Evolutionary conservation across 2,329 filamentous ascomycete species (phyloP), one percentile per base, ranked within the genome.

Genomic region (Fusarium pseudoanthophilum): DNA sequence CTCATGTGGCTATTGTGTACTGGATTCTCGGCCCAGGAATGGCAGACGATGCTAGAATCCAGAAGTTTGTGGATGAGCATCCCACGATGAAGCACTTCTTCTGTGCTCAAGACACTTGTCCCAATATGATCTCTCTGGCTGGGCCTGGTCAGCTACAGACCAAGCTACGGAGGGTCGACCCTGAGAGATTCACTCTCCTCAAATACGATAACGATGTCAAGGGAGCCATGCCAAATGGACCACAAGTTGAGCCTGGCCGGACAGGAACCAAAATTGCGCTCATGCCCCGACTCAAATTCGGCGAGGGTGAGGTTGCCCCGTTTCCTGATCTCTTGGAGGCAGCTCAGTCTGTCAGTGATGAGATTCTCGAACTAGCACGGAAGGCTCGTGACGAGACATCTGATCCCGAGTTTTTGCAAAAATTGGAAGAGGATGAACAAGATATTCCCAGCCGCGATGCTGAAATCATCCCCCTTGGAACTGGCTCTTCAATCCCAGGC

Each of bases 391-490:
- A 79, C 2, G 82, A 83, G 64, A 78, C 86, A 0, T 79, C 78
- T 2, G 81, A 84, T 18, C 79, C 84, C 1, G 82, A 82, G 6
- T 88, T 92, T 67, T 79, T 86, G 24, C 80, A 79, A 59, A 84
- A 77, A 81, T 85, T 91, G 6, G 83, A 87, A 36, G 80, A 85
- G 46, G 81, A 86, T 18, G 89, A 91, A 71, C 82, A 87, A n/a
- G 88, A 91, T 69, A 88, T 97, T 5, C 92, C 93, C 5, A 89
- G 90, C 73, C 87, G 89, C 39, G 92, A 98, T 76, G 90, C 92
- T 1, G 95, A 98, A 81, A 90, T 99, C 55, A 92, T 95, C 43
- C 90, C 95, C 3, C 88, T 99, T 2, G 96, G 96, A 11, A 99
- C 96, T 6, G 96, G 96, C 14, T 98, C 95, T 7, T 93, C 95